These are phyloP conservation scores for Cladosporium sp. DNA, from an alignment of 2,329 filamentous ascomycete genomes.

Conservation along the genomic window DNA sequence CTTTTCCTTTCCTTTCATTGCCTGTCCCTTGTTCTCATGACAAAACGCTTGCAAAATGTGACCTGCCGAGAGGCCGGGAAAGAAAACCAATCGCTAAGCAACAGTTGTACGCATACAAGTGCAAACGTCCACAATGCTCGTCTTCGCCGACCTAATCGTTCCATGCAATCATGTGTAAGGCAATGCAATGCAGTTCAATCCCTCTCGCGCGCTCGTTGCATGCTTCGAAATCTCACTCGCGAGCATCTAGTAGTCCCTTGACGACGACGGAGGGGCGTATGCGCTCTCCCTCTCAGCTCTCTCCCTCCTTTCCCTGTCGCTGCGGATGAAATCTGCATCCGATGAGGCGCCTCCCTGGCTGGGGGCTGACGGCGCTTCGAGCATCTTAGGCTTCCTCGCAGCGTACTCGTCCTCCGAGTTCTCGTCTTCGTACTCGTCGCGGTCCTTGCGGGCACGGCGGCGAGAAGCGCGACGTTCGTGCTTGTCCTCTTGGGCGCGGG, in stretches of 20 bases:
- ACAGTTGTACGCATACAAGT: too few relatives aligned
- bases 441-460: conserved; percentile 25
- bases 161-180: too few relatives aligned
- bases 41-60: too few relatives aligned
- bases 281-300: conserved; percentile 23
- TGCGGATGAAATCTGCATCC: conserved; percentile 27
- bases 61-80: too few relatives aligned
- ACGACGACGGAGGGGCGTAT: conserved; percentile 11
- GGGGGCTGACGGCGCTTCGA: conserved; percentile 27
- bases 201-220: too few relatives aligned
- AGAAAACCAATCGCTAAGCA: too few relatives aligned
- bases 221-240: not conserved
- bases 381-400: conserved; percentile 28
- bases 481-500: conserved; percentile 24
- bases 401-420: conserved; percentile 32
- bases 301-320: conserved; percentile 24
- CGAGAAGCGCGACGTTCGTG: conserved; percentile 24
- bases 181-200: too few relatives aligned
- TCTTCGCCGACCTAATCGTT: too few relatives aligned
- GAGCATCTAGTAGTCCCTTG: not conserved
- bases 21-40: too few relatives aligned
- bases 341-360: conserved; percentile 12
- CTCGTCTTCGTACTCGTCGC: conserved; percentile 32
- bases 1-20: too few relatives aligned
- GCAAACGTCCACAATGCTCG: too few relatives aligned